These are phyloP conservation scores for Globisporangium nagaii DNA, from an alignment of 352 stramenopile genomes.

Conservation along the genomic window DNA sequence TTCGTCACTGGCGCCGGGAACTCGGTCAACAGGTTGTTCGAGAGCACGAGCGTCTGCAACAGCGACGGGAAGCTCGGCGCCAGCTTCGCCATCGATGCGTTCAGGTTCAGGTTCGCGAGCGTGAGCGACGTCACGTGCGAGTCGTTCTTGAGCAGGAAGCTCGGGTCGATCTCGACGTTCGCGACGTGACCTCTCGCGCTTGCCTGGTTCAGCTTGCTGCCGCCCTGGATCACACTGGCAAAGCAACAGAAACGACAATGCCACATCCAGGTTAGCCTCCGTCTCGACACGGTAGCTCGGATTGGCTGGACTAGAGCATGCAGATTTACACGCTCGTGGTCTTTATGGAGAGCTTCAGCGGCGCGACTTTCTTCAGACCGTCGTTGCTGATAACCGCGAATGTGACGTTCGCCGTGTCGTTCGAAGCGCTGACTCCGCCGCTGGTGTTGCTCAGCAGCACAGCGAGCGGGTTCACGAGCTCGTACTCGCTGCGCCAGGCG, in stretches of 20 bases:
- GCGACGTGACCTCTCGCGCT: neutral
- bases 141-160: neutral
- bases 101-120: slow-evolving; percentile 1
- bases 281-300: no score
- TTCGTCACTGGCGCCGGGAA: neutral
- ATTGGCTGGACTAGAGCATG: no score
- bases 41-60: neutral
- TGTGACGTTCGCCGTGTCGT: neutral
- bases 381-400: neutral
- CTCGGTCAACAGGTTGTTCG: neutral
- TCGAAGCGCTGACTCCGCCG: no score
- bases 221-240: neutral
- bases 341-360: neutral
- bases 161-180: neutral
- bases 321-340: neutral
- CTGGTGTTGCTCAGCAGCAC: no score
- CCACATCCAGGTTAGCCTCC: no score
- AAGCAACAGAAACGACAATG: no score
- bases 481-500: neutral
- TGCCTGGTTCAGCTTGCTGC: neutral
- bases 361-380: neutral
- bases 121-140: neutral
- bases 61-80: neutral
- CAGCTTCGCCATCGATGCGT: neutral
- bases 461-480: neutral